Evolutionary conservation across 1,139 yeast genomes (phyloP), one percentile per base, ranked within the genome.

Genomic region (Blastobotrys arbuscula): DNA sequence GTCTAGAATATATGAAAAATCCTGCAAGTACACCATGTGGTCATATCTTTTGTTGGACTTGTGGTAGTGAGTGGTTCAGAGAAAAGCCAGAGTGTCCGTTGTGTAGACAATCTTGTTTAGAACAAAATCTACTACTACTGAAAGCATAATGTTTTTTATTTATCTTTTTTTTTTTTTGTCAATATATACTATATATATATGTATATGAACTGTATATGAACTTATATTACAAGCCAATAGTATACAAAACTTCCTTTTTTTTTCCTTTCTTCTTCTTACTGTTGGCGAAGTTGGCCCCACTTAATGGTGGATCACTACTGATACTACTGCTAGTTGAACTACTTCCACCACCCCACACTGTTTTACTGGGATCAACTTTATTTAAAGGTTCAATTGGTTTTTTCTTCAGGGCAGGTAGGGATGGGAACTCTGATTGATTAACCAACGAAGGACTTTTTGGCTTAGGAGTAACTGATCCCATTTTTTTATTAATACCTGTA

Each of bases 1-100:
- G 98, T 63, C 72, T 90, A 33, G 82, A 86, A 6, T 73, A 77
- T 16, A 86, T 92, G 95, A 73, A 71, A 2, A 79, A 85, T 54
- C 97, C 98, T 1, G 74, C 95, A 1, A 80, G 89, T 50, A 89
- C 95, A 0, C 78, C 82, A 9, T 92, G 98, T 67, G 98, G 98
- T 0, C 98, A 92, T 64, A 54, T 87, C 16, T 90, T 86, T 64
- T 92, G 98, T 67, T 92, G 97, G 97, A 75, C 74, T 6, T 92
- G 98, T 63, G 81, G 88, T 7, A 76, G 81, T 6, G 95, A 86
- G 58, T 92, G 97, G 97, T 79, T 89, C 49, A 72, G 88, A 54
- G 96, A 89, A 53, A 68, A 75, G 57, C 83, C 90, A 0, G 97
- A 89, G 61, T 92, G 98, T 63, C 97, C 98, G 0, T 71, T 92